Conservation (phyloP, 805 yeast species). For the Tetrapisispora nanseiensis region DNA sequence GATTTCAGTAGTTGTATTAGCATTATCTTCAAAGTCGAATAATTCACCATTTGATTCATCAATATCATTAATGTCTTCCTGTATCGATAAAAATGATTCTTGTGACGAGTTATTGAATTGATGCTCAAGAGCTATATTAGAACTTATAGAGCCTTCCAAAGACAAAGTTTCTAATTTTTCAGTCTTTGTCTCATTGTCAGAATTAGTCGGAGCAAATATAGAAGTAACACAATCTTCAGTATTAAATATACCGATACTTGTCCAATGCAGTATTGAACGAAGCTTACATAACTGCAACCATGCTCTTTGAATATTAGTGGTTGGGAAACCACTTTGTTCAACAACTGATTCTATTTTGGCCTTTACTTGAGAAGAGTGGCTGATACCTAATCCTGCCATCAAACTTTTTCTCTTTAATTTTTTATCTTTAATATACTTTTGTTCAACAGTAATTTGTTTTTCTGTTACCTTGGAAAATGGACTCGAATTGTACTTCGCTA, state of each 20-base stretch:
- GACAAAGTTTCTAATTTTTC: background rate
- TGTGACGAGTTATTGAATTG: background rate
- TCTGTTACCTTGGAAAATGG: slow-evolving; percentile 11
- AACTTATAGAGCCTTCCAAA: background rate
- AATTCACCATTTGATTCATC: slow-evolving; percentile 9
- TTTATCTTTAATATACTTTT: slow-evolving; percentile 14
- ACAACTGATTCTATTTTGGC: slow-evolving; percentile 12
- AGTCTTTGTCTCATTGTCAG: background rate
- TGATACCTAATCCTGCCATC: slow-evolving; percentile 17
- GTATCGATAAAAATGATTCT: slow-evolving; percentile 5
- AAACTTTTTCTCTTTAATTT: slow-evolving; percentile 22
- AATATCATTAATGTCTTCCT: slow-evolving; percentile 2
- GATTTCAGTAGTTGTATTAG: background rate
- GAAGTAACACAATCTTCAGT: slow-evolving; percentile 25
- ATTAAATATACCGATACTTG: slow-evolving; percentile 75
- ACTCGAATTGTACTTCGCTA: slow-evolving; percentile 11
- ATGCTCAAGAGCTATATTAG: background rate
- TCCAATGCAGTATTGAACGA: slow-evolving; percentile 71
- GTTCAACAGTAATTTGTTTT: slow-evolving; percentile 8
- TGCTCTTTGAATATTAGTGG: slow-evolving; percentile 35
- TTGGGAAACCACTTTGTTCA: slow-evolving; percentile 21
- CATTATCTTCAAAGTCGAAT: slow-evolving; percentile 18
- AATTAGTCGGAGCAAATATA: slow-evolving; percentile 19
- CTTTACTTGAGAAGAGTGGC: slow-evolving; percentile 7
- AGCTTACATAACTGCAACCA: slow-evolving; percentile 60